Conservation (phyloP, 148 eudicot genomes). For the Fagopyrum esculentum region DNA sequence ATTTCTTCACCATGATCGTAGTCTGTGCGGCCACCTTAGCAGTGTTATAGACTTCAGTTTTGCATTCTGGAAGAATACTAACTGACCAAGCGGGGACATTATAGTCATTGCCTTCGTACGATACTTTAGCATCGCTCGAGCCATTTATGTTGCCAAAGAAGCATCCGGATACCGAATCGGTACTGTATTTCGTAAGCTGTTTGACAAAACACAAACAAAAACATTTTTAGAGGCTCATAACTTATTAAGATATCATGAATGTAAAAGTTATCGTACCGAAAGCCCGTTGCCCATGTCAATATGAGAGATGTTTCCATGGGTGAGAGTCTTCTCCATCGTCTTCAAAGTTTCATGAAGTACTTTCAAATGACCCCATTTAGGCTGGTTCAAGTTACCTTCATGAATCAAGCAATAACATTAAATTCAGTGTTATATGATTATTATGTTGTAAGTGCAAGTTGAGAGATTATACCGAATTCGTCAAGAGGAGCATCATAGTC, state of each 20-base stretch:
- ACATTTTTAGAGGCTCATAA: no score
- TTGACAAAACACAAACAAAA: no score
- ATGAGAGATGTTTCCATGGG: constrained; percentile 14
- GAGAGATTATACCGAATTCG: constrained; percentile 19
- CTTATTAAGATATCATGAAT: no score
- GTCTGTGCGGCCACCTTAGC: constrained; percentile 51
- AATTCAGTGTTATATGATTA: no score
- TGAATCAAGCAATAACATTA: not conserved
- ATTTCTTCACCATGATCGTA: constrained; percentile 29
- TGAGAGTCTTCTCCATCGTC: constrained; percentile 21
- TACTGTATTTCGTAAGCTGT: constrained; percentile 15
- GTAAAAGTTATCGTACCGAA: not conserved
- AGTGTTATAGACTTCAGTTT: constrained; percentile 45
- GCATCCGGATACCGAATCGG: constrained; percentile 9
- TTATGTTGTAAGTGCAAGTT: no score
- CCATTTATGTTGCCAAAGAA: constrained; percentile 14
- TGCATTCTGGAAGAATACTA: constrained; percentile 70
- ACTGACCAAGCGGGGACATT: constrained; percentile 72
- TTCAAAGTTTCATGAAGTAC: constrained; percentile 22
- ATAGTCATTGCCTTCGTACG: constrained; percentile 32
- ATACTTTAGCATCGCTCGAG: constrained; percentile 31
- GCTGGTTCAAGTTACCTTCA: constrained; percentile 21
- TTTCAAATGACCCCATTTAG: constrained; percentile 38
- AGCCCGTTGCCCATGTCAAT: not conserved
- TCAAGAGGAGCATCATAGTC: constrained; percentile 47